These are phyloP conservation scores for Nymphaea thermarum DNA, from an alignment of 164 flowering plant species.

Conservation along the genomic window DNA sequence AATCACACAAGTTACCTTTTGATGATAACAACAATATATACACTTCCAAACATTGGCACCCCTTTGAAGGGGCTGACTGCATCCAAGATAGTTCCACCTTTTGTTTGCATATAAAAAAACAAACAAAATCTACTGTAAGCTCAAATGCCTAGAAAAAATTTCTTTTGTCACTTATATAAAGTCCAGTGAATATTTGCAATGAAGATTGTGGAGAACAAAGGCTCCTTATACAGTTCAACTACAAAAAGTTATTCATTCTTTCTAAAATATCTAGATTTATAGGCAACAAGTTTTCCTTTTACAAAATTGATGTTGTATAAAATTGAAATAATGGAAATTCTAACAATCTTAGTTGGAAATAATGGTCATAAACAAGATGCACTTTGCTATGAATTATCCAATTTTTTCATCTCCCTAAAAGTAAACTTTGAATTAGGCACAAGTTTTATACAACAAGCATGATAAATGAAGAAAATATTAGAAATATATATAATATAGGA, in stretches of 20 bases:
- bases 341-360: no score
- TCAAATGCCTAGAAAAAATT: neutral
- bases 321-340: neutral
- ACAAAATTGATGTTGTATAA: constrained; percentile 45
- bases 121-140: neutral
- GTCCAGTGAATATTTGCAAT: constrained; percentile 49
- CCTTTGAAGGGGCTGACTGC: constrained; percentile 90
- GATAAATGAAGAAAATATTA: no score
- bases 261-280: constrained; percentile 82
- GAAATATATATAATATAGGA: no score
- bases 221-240: constrained; percentile 94
- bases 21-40: constrained; percentile 36
- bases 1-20: constrained; percentile 17
- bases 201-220: constrained; percentile 88
- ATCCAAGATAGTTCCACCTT: constrained; percentile 89
- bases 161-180: constrained; percentile 45
- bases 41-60: constrained; percentile 45
- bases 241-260: constrained; percentile 76
- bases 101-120: constrained; percentile 43
- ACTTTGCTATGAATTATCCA: neutral
- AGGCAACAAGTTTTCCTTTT: constrained; percentile 52
- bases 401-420: neutral
- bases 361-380: no score
- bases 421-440: no score
- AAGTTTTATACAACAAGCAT: no score